Evolutionary conservation across 345 rosid species (phyloP).

Genomic region (Linum trigynum): DNA sequence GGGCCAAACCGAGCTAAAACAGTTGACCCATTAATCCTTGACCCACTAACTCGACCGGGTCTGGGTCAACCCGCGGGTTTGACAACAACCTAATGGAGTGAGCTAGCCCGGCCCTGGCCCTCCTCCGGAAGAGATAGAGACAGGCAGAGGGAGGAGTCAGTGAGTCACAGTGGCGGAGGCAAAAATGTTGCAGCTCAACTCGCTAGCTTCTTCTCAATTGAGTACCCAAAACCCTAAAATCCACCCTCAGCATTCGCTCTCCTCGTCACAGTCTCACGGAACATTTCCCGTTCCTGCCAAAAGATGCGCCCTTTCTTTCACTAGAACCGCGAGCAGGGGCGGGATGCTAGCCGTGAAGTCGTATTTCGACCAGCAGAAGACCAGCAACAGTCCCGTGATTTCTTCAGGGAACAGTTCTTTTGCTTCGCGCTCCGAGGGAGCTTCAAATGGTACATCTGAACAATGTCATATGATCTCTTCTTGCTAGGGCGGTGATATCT

Average conservation of each 20-base stretch:
- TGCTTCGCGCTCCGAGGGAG: slow-evolving; percentile 7
- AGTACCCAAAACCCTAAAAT: slow-evolving; percentile 27
- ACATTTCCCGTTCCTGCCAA: slow-evolving; percentile 11
- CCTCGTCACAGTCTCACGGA: slow-evolving; percentile 4
- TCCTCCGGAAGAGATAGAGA: no score
- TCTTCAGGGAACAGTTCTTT: slow-evolving; percentile 20
- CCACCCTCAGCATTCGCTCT: slow-evolving; percentile 8
- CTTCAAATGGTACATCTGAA: slow-evolving; percentile 16
- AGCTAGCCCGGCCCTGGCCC: no score
- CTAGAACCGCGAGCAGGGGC: slow-evolving; percentile 16
- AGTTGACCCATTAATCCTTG: no score
- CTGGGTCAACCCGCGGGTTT: no score
- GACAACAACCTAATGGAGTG: no score
- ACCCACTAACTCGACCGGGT: no score
- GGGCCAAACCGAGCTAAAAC: no score
- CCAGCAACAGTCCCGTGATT: slow-evolving; percentile 19
- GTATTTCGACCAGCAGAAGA: slow-evolving; percentile 26
- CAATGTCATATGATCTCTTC: not conserved
- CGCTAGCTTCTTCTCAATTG: slow-evolving; percentile 12
- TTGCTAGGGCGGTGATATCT: not conserved
- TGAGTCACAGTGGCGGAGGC: not conserved
- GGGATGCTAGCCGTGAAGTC: slow-evolving; percentile 36
- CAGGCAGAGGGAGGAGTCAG: not conserved
- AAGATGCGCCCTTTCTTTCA: slow-evolving; percentile 13
- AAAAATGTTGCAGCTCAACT: slow-evolving; percentile 32